Base-by-base conservation (phyloP, 2,329 filamentous ascomycete genomes). In the Fusarium proliferatum region DNA sequence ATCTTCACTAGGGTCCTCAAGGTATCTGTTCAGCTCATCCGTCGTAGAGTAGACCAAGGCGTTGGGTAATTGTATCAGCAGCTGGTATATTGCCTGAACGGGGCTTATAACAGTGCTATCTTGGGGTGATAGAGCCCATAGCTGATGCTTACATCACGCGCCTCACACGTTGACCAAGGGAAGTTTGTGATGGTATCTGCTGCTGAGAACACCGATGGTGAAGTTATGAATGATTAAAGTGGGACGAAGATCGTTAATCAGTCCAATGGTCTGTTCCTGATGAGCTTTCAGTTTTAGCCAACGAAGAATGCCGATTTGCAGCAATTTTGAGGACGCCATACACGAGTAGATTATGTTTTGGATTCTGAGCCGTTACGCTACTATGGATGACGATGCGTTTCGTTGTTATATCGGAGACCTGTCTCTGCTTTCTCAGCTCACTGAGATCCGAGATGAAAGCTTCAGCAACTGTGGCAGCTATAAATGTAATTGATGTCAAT, bases 301-400 rank as follows among this genome's bases (percentile, higher is more conserved):
- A 9, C 16, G 30, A 7, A 13, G n/a, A 10, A 12, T 23, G 11
- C 3, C 8, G 3, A 9, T 9, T 19, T 13, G 19, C 10, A 13
- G 7, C 10, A 9, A 19, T 11, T 26, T 51, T 17, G 7, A 15
- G 23, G n/a, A 10, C 6, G 15, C 21, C 5, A 23, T 34, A 13
- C 5, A 34, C 16, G 12, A 4, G 15, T 34, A 34, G 15, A 12
- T 34, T 12, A 10, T 15, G 9, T 2, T 19, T 2, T 2, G 3
- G 11, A 10, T 11, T 4, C 19, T 36, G 2, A 5, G 7, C 48
- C 12, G 8, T 26, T 36, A 2, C n/a, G 16, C 16, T 23, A 33
- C 46, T 12, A 2, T 21, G 2, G 11, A 51, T 51, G 30, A 13
- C 16, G 5, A 23, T 26, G n/a, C n/a, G n/a, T 5, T 5, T 5